These are phyloP conservation scores for Ophiognomonia clavigignenti-juglandacearum DNA, from an alignment of 2,329 filamentous ascomycete species.

Conservation along the genomic window DNA sequence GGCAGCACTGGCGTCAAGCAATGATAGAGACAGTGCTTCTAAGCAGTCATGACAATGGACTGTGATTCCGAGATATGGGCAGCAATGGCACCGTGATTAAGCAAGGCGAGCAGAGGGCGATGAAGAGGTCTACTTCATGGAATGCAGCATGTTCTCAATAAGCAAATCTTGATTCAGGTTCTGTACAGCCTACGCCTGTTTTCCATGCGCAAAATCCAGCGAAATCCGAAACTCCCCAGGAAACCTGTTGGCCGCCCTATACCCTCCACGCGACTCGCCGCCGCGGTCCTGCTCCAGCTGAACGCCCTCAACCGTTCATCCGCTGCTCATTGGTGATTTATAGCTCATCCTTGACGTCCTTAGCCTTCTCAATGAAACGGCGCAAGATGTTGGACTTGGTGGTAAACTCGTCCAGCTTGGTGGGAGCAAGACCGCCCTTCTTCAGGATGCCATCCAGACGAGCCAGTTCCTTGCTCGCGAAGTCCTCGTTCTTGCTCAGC, in stretches of 20 bases:
- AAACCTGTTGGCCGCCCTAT: background rate
- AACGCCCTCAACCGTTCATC: too few species aligned
- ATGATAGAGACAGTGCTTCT: slow-evolving; percentile 34
- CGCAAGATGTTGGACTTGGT: slow-evolving; percentile 83
- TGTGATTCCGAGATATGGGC: too few species aligned
- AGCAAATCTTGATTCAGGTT: background rate
- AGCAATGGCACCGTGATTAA: too few species aligned
- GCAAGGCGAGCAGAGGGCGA: background rate
- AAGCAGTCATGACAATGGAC: slow-evolving; percentile 27
- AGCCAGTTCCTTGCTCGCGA: slow-evolving; percentile 78
- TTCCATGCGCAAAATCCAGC: background rate
- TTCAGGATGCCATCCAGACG: slow-evolving; percentile 74
- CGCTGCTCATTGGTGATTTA: slow-evolving; percentile 36
- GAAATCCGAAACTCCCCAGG: background rate
- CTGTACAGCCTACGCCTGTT: background rate
- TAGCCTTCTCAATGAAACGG: slow-evolving; percentile 63
- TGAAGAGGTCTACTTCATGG: background rate
- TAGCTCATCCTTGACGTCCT: slow-evolving; percentile 64
- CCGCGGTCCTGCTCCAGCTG: too few species aligned
- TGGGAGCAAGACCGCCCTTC: slow-evolving; percentile 79
- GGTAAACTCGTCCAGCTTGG: slow-evolving; percentile 85
- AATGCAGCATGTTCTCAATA: background rate
- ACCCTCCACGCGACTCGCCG: background rate
- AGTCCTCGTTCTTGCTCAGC: slow-evolving; percentile 70
- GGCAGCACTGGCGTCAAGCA: slow-evolving; percentile 59